These are phyloP conservation scores for Gloeostereum incarnatum DNA, from an alignment of 768 basidiomycete species.

Conservation along the genomic window DNA sequence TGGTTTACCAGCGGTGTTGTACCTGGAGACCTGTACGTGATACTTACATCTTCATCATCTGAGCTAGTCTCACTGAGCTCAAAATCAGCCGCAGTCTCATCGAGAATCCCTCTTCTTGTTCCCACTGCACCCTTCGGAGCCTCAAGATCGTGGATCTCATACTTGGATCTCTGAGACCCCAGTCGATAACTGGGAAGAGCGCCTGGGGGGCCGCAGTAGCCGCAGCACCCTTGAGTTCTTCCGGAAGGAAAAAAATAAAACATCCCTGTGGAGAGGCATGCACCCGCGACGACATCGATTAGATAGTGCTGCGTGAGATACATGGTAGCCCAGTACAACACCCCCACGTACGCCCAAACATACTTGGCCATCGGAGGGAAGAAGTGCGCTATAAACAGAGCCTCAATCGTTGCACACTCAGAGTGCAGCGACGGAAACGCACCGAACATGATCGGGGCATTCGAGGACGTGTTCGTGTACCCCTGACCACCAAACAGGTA, in stretches of 20 bases:
- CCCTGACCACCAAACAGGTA: slow-evolving; percentile 65
- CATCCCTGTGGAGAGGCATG: slow-evolving; percentile 76
- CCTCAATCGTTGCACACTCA: slow-evolving; percentile 84
- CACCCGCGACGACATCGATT: slow-evolving; percentile 93
- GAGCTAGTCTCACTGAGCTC: slow-evolving; percentile 42
- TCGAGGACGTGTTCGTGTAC: slow-evolving; percentile 76
- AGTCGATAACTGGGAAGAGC: slow-evolving; percentile 7
- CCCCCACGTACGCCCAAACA: slow-evolving; percentile 75
- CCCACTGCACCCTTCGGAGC: slow-evolving; percentile 30
- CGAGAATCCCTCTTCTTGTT: slow-evolving; percentile 19
- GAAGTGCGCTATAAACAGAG: slow-evolving; percentile 90
- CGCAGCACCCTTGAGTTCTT: slow-evolving; percentile 54
- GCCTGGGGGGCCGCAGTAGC: slow-evolving; percentile 39
- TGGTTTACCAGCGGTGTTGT: not conserved
- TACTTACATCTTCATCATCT: slow-evolving; percentile 6
- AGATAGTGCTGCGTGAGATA: slow-evolving; percentile 98
- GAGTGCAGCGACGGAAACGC: slow-evolving; percentile 95
- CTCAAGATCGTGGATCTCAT: slow-evolving; percentile 73
- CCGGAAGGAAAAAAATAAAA: slow-evolving; percentile 89
- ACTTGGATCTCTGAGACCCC: slow-evolving; percentile 42
- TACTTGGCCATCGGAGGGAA: slow-evolving; percentile 66
- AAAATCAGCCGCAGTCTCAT: slow-evolving; percentile 41
- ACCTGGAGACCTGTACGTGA: slow-evolving; percentile 3
- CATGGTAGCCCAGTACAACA: slow-evolving; percentile 98
- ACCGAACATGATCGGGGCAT: slow-evolving; percentile 91